Evolutionary conservation across 331 rosid genomes (phyloP).

Genomic region (Malus hybrid): DNA sequence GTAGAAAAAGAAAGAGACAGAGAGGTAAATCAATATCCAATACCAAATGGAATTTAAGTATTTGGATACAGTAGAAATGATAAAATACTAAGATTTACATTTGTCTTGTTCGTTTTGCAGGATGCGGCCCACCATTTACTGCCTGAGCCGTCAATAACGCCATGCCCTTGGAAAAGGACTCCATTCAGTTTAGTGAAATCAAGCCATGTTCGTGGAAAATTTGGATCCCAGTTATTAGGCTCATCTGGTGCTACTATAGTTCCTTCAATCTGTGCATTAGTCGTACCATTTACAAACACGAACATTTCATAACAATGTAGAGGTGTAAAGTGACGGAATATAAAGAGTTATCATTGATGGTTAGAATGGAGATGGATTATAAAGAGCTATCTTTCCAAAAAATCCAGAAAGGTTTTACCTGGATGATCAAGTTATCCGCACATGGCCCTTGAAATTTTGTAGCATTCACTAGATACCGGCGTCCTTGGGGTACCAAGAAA

Average conservation of each 20-base stretch:
- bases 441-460: slow-evolving; percentile 86
- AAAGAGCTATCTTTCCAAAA: background rate
- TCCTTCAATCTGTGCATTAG: slow-evolving; percentile 68
- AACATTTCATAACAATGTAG: background rate
- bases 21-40: background rate
- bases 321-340: background rate
- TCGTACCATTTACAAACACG: background rate
- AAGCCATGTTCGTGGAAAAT: slow-evolving; percentile 61
- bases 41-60: background rate
- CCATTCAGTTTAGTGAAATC: slow-evolving; percentile 53
- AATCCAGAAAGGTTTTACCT: slow-evolving; percentile 33
- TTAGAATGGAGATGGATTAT: background rate
- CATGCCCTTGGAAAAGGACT: slow-evolving; percentile 72
- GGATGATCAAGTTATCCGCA: slow-evolving; percentile 49
- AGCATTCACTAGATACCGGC: slow-evolving; percentile 72
- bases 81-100: slow-evolving; percentile 36
- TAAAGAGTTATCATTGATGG: slow-evolving; percentile 2
- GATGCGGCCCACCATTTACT: slow-evolving; percentile 99
- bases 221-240: slow-evolving; percentile 75
- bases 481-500: slow-evolving; percentile 67
- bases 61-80: slow-evolving; percentile 3
- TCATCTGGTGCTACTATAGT: slow-evolving; percentile 82
- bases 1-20: slow-evolving; percentile 18
- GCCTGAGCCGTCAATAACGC: slow-evolving; percentile 90
- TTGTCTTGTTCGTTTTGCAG: slow-evolving; percentile 85